Evolutionary conservation across 495 filamentous ascomycete species (phyloP), one percentile per base, ranked within the genome.

Genomic region (Penicillium samsonianum): DNA sequence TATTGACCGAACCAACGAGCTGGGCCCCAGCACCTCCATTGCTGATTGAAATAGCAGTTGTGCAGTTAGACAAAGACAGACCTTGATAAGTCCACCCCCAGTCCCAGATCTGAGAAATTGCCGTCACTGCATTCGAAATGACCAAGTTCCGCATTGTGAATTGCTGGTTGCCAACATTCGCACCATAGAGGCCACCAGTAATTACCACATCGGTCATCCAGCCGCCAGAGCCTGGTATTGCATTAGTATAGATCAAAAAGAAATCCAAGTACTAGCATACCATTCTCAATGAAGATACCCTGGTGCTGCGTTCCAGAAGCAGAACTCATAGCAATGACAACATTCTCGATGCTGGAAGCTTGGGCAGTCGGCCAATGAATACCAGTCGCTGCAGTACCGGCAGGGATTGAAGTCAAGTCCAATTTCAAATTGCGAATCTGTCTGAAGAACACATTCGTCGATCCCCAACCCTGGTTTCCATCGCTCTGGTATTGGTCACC

Each of bases 331-430:
- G 80, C 77, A 71, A 95, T 92, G 19, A 84, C 75, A 28, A 92
- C 77, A 67, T 94, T 94, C 65, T 92, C 89, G 33, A 91, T 74
- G 63, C 85, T 89, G 7, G 88, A 87, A 4, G 88, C 87, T 62
- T 92, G 83, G 8, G 76, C 78, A 50, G 79, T 89, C 0, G 88
- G 88, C 90, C 90, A 94, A 63, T 93, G 89, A 51, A 94, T 87
- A 37, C 87, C 89, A 33, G 76, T 80, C 1, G 82, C 80, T 8
- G 76, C 77, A 3, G 72, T 69, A 7, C 63, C 79, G 0, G 69
- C 78, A 1, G 85, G 78, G 37, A 92, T 82, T 30, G 62, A 72
- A 5, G 87, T 92, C 43, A 84, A 81, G 64, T 94, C 90, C 26
- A 94, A 73, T 55, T 90, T 78, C 49, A 94, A 81, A 63, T 94